A percentile compares a stretch with the other conserved stretches of the same genome.
These are phyloP conservation scores for Closterium sp. DNA, from an alignment of 139 green algal species.

Conservation along the genomic window DNA sequence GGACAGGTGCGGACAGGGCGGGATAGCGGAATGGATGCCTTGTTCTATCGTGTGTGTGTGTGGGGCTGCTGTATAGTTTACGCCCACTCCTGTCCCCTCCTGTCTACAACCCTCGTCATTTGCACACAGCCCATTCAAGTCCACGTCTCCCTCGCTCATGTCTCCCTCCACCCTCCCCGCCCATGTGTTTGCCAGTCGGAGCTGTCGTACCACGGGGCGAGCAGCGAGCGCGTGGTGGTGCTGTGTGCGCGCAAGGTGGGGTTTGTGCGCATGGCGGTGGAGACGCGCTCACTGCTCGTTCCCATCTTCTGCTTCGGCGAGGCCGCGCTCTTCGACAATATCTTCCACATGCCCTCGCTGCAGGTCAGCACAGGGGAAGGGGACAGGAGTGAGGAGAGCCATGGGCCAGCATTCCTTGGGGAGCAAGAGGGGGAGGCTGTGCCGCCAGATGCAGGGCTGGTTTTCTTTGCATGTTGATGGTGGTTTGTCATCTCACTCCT, in stretches of 20 bases:
- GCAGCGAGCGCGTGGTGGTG: conserved; percentile 1
- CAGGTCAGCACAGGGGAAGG: conserved; percentile 11
- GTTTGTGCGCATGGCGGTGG: conserved; percentile 54
- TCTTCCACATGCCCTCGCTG: conserved; percentile 41
- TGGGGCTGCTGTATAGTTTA: not conserved
- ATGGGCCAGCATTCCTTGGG: no score
- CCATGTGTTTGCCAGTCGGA: conserved; percentile 43
- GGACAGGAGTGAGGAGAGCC: not conserved
- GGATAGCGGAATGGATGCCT: not conserved
- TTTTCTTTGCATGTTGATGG: not conserved
- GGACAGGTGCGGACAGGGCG: conserved; percentile 21
- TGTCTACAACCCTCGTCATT: not conserved
- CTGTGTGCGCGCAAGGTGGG: conserved; percentile 50
- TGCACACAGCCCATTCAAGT: not conserved
- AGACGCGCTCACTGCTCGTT: conserved; percentile 49
- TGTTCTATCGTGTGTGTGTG: not conserved
- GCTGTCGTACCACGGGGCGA: conserved; percentile 23
- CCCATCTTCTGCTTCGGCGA: conserved; percentile 62
- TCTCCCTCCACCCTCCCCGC: not conserved
- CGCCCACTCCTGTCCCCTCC: not conserved
- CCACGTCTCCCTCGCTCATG: not conserved
- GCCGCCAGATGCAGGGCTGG: not conserved
- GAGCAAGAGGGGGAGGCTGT: no score
- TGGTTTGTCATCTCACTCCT: not conserved
- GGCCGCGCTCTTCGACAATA: conserved; percentile 45